These are phyloP conservation scores for Chimonanthus salicifolius DNA, from an alignment of 164 flowering plant species.

Conservation along the genomic window DNA sequence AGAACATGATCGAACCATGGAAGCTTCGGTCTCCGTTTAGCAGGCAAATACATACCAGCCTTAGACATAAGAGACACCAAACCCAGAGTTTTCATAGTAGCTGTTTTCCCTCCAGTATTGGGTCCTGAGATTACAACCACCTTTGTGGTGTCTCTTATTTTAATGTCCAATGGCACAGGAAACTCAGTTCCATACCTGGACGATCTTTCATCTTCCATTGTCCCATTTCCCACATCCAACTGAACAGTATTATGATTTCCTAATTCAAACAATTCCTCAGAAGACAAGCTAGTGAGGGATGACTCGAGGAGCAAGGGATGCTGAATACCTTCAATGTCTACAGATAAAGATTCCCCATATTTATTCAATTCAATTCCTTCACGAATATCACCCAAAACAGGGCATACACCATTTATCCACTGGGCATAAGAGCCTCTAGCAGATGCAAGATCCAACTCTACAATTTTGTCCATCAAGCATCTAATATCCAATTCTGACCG, in stretches of 20 bases:
- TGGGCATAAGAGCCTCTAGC: slow-evolving; percentile 84
- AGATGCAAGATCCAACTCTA: slow-evolving; percentile 79
- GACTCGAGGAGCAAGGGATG: slow-evolving; percentile 80
- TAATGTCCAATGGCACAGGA: slow-evolving; percentile 82
- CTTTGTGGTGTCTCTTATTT: slow-evolving; percentile 42
- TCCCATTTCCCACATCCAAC: slow-evolving; percentile 15
- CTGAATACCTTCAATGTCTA: slow-evolving; percentile 60
- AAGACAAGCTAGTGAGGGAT: slow-evolving; percentile 31
- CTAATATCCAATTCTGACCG: slow-evolving; percentile 37
- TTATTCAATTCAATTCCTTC: slow-evolving; percentile 15
- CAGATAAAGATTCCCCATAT: slow-evolving; percentile 16
- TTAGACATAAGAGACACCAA: slow-evolving; percentile 85
- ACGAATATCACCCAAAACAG: slow-evolving; percentile 30
- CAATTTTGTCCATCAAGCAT: slow-evolving; percentile 50
- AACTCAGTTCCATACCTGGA: slow-evolving; percentile 20
- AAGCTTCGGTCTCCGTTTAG: slow-evolving; percentile 53
- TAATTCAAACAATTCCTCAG: slow-evolving; percentile 18
- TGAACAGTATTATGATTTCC: slow-evolving; percentile 8
- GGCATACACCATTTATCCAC: slow-evolving; percentile 72
- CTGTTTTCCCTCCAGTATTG: slow-evolving; percentile 96
- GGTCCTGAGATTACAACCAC: slow-evolving; percentile 96
- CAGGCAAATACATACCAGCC: slow-evolving; percentile 90
- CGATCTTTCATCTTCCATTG: slow-evolving; percentile 6
- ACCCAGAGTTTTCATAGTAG: slow-evolving; percentile 92
- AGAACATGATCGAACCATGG: slow-evolving; percentile 95